A percentile compares a stretch with the other conserved stretches of the same genome.
Evolutionary conservation across 2,329 filamentous ascomycete species (phyloP).

Genomic region (Metarhizium anisopliae): DNA sequence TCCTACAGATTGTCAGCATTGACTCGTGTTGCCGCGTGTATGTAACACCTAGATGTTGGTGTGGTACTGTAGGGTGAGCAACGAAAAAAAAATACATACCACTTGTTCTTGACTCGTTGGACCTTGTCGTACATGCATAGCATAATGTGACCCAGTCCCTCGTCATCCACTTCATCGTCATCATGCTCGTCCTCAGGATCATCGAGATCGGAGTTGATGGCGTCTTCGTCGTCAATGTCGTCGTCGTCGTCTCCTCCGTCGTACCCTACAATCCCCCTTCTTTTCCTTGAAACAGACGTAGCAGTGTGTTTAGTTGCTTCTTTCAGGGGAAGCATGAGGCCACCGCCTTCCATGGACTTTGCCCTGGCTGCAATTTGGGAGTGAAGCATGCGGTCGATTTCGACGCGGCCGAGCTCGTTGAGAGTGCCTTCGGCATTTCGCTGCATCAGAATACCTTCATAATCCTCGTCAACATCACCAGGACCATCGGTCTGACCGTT

Average conservation of each 20-base stretch:
- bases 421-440: constrained; percentile 44
- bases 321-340: constrained; percentile 64
- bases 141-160: constrained; percentile 81
- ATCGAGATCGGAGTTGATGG: constrained; percentile 96
- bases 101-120: constrained; percentile 98
- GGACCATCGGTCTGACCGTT: constrained; percentile 67
- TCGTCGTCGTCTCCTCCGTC: constrained; percentile 58
- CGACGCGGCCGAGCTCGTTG: constrained; percentile 47
- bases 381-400: constrained; percentile 63
- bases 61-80: too few species aligned
- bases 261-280: constrained; percentile 35
- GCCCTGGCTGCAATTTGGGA: constrained; percentile 57
- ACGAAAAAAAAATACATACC: constrained; percentile 33
- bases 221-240: constrained; percentile 71
- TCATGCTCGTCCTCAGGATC: constrained; percentile 81
- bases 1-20: constrained; percentile 44
- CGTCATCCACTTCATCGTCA: constrained; percentile 81
- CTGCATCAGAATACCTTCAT: constrained; percentile 50
- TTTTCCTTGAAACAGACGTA: constrained; percentile 9
- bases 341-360: constrained; percentile 62
- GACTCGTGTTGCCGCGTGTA: too few species aligned
- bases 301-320: constrained; percentile 34
- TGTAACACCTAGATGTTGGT: too few species aligned
- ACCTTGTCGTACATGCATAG: constrained; percentile 99
- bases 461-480: constrained; percentile 42